Evolutionary conservation across 2,329 filamentous ascomycete species (phyloP).

Genomic region (Mariannaea elegans): DNA sequence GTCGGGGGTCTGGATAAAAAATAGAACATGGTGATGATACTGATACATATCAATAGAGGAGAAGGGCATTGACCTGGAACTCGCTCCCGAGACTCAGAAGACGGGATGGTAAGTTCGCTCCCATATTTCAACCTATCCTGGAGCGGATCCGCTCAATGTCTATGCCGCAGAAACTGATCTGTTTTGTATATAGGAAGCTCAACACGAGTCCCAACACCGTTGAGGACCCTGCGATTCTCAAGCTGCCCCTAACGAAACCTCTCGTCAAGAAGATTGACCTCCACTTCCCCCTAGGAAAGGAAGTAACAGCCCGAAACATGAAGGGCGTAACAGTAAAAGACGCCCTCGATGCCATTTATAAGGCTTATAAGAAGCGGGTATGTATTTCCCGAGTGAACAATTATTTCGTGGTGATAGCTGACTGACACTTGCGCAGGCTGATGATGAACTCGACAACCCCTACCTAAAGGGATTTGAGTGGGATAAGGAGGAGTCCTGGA

Average conservation of each 20-base stretch:
- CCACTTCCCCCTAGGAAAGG: conserved; percentile 86
- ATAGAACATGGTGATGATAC: neutral
- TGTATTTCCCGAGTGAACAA: conserved; percentile 41
- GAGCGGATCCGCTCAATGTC: neutral
- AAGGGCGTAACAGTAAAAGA: conserved; percentile 98
- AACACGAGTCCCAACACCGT: conserved; percentile 83
- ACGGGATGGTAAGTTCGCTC: conserved; percentile 78
- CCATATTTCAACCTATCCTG: neutral
- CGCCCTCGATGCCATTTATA: conserved; percentile 93
- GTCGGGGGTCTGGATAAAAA: neutral
- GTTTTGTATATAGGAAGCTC: conserved; percentile 76
- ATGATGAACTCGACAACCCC: conserved; percentile 88
- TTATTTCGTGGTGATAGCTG: neutral
- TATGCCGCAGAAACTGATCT: conserved; percentile 15
- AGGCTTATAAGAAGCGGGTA: conserved; percentile 96
- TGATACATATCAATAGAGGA: conserved; percentile 65
- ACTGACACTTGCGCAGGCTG: conserved; percentile 64
- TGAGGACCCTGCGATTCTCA: conserved; percentile 86
- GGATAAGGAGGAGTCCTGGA: conserved; percentile 94
- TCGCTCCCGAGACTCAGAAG: conserved; percentile 85
- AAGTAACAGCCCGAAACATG: conserved; percentile 88
- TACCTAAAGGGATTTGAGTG: conserved; percentile 96
- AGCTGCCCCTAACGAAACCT: conserved; percentile 81
- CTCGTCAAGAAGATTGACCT: conserved; percentile 95
- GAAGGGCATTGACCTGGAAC: conserved; percentile 74